Evolutionary conservation across 2,329 filamentous ascomycete species (phyloP), one percentile per base, ranked within the genome.

Genomic region (Ophioceras dolichostomum): DNA sequence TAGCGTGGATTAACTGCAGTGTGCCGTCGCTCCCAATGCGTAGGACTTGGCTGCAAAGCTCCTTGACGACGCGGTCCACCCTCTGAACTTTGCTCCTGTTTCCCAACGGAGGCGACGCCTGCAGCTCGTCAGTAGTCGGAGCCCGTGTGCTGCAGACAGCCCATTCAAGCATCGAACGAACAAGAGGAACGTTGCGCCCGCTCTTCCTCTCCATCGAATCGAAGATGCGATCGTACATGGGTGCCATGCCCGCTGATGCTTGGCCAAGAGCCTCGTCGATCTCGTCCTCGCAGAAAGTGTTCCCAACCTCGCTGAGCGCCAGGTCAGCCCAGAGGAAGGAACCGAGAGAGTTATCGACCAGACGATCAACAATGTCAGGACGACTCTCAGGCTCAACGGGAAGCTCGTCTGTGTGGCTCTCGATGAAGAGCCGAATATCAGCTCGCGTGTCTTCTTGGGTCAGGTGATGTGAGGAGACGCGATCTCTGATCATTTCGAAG

Each of bases 1-100:
- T 63, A 30, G 56, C 49, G 43, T 64, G 61, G 18, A 61, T 45
- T 45, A 62, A 52, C 19, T 55, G 47, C 2, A 61, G 47, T 29
- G 40, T 48, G 9, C 44, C 45, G n/a, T 44, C 43, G 16, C 47
- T 51, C 38, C 61, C 55, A 12, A 62, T 45, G 12, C 43, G 37
- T 4, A 61, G 53, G 18, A 63, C 47, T 34, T 62, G 54, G 5
- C 57, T 54, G 39, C 56, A 59, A 1, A 56, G 44, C n/a, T 45
- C 41, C 14, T 37, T 39, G 18, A 56, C 48, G 37, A 47, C 47
- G 27, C 51, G 38, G 16, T 36, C 19, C 4, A 41, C 13, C n/a
- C n/a, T n/a, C n/a, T n/a, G 24, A 52, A 39, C 4, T 45, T 54
- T 34, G 53, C 46, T 17, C 41, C 41, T 19, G 47, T 42, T 32